Base-by-base conservation (phyloP, 129 eudicot species). In the Saussurea involucrata region DNA sequence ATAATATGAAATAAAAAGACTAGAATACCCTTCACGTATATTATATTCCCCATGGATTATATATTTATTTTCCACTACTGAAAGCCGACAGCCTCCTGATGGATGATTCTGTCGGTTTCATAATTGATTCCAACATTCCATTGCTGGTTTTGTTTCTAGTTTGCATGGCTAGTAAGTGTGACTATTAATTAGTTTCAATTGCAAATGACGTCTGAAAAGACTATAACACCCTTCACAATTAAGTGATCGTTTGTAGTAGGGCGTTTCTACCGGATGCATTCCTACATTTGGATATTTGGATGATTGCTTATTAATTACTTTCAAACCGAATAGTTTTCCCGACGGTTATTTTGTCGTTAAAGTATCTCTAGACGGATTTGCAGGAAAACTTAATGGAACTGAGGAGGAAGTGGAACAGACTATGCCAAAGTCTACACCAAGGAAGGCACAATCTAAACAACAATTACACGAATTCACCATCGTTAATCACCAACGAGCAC, bases 361-460 rank as follows among this genome's bases (percentile, higher is more conserved):
- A n/a, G n/a, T n/a, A n/a, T n/a, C n/a, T n/a, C n/a, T 40, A 1
- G 2, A 5, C 0, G 13, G 64, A 74, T 3, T 12, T 60, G 6
- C 86, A 92, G 96, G 93, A 89, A 10, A 86, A 84, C 66, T 80
- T 90, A 57, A 82, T 55, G 55, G 88, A 92, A 78, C 71, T 89
- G 82, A 89, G 75, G 86, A 87, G 82, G 72, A 89, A 92, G 70
- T 92, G 92, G 91, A 92, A 85, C 83, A 92, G 83, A 76, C 25
- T 89, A 68, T 92, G 97, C 83, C 90, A 78, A 53, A 85, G 72
- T 72, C 88, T 89, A 44, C 97, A 92, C 78, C 90, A 87, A 77
- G 90, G 90, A 63, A 89, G 83, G 78, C 85, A 79, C 44, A 83
- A 55, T 73, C 76, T 67, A 21, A 82, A 70, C 74, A 84, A 73